phyloP scores from a whole-genome alignment of 2,329 filamentous ascomycete species.

The Sclerotinia subarctica region DNA sequence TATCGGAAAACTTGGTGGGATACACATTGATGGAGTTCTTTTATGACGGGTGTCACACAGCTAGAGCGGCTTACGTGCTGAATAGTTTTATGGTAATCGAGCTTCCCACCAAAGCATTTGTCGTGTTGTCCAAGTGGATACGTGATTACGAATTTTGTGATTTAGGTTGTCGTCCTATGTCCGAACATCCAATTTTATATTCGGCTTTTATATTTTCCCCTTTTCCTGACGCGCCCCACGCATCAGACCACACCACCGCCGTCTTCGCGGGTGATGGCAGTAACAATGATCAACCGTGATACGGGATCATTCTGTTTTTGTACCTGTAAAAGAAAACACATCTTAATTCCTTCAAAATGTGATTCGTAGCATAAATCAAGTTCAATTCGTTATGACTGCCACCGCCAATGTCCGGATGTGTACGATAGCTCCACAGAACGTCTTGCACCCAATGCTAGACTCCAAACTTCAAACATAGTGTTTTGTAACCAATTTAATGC shows the following conservation, averaged over 20 bases:
- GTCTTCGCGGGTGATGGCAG: not conserved
- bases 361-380: not conserved
- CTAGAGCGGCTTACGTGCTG: not conserved
- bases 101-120: not conserved
- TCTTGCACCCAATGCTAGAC: constrained; percentile 60
- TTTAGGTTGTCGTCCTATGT: not conserved
- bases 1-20: not conserved
- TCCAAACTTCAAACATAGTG: constrained; percentile 63
- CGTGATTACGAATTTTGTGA: constrained; percentile 4
- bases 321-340: not conserved
- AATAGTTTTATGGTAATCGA: not conserved
- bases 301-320: not conserved
- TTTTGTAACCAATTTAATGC: not conserved
- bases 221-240: not conserved
- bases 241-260: not conserved
- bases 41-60: not conserved
- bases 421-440: constrained; percentile 64
- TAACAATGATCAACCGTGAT: not conserved
- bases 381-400: not conserved
- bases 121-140: not conserved
- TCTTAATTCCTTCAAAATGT: not conserved
- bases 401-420: constrained; percentile 54
- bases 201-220: constrained; percentile 1
- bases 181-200: not conserved
- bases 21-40: not conserved